A percentile compares a stretch with the other conserved stretches of the same genome.
These are phyloP conservation scores for Mucor circinelloides DNA, from an alignment of 371 early-diverging fungal species.

Conservation along the genomic window DNA sequence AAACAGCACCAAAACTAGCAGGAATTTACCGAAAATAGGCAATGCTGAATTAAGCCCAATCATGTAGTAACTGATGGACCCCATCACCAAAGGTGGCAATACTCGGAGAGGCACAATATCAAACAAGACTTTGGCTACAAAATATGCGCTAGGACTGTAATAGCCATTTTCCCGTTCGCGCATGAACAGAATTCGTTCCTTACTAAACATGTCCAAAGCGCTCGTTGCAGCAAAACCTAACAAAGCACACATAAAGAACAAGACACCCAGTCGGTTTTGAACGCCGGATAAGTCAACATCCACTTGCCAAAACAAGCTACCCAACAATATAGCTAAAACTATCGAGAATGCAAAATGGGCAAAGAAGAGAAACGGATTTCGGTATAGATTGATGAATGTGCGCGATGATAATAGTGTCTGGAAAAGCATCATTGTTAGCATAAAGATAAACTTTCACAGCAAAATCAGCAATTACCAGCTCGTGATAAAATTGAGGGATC, in stretches of 20 bases:
- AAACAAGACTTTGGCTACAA: slow-evolving; percentile 75
- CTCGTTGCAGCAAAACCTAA: slow-evolving; percentile 79
- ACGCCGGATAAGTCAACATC: slow-evolving; percentile 79
- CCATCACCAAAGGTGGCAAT: slow-evolving; percentile 84
- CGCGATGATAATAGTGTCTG: slow-evolving; percentile 48
- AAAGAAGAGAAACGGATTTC: slow-evolving; percentile 50
- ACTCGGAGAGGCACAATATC: slow-evolving; percentile 82
- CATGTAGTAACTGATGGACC: slow-evolving; percentile 83
- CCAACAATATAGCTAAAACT: slow-evolving; percentile 59
- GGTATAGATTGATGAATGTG: slow-evolving; percentile 51
- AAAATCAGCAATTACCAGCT: slow-evolving; percentile 47
- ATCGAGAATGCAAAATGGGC: slow-evolving; percentile 42
- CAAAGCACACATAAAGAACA: slow-evolving; percentile 84
- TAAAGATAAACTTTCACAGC: slow-evolving; percentile 11
- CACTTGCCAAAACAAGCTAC: slow-evolving; percentile 79
- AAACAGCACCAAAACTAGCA: slow-evolving; percentile 83
- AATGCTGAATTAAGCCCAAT: slow-evolving; percentile 70
- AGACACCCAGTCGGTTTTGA: slow-evolving; percentile 80
- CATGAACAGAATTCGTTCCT: slow-evolving; percentile 74
- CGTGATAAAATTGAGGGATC: slow-evolving; percentile 47
- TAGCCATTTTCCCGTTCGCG: slow-evolving; percentile 85
- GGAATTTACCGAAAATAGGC: slow-evolving; percentile 72
- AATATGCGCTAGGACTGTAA: slow-evolving; percentile 75
- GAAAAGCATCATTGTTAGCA: not conserved
- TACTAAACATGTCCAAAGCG: slow-evolving; percentile 70